Evolutionary conservation across 768 basidiomycete genomes (phyloP), one percentile per base, ranked within the genome.

Genomic region (Lactarius quietus): DNA sequence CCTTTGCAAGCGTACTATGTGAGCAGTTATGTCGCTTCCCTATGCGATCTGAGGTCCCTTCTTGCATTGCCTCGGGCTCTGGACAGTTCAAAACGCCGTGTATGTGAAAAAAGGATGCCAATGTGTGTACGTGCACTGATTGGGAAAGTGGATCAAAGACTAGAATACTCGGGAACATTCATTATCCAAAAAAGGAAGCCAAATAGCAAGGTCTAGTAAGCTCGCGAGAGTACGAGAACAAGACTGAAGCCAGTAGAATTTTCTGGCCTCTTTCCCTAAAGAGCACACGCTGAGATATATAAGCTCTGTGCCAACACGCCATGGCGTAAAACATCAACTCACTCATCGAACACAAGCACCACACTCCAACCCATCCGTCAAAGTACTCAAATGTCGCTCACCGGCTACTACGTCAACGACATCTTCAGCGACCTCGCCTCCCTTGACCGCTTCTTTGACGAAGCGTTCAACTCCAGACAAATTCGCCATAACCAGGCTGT

Each of bases 401-500:
- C 39, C 8, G 10, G 35, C 15, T 55, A 36, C 35, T 23, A 43
- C 53, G n/a, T 45, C 23, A 48, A 64, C 53, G 58, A 64, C 26
- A 7, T 54, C 3, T 12, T 26, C 36, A 39, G 28, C 12, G 57
- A 51, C 23, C 14, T 60, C 41, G 26, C 41, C n/a, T 23, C 53
- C 20, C 26, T 54, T 23, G 63, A 64, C 12, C 48, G 53, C 58
- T 64, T 36, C 53, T 64, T 60, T 5, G 63, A 45, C 20, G 63
- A 48, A 18, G 58, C 51, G 52, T 60, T 33, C 35, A 23, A 36
- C 26, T 36, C 41, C 6, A 58, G 35, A 36, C 35, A 33, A 20
- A 0, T 6, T 1, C 15, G 6, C 53, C 29, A 9, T 26, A 2
- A n/a, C 12, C 57, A 59, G 20, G 23, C 39, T 2, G 10, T 17